Conservation (phyloP, 345 rosid species). For the Citrus reticulata region DNA sequence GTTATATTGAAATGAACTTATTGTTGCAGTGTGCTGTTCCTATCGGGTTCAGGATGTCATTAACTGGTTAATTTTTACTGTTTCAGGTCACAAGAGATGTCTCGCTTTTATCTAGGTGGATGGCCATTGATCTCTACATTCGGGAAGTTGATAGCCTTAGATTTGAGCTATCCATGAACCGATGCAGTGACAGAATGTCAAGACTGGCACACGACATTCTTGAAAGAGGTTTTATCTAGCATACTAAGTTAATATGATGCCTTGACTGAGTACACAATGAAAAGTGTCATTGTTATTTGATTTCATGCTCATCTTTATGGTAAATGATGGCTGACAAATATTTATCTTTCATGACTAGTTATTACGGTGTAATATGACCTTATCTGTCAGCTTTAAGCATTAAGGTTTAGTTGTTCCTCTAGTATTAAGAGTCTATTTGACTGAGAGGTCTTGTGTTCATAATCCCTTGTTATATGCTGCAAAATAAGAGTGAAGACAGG, state of each 20-base stretch:
- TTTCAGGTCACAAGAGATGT: slow-evolving; percentile 93
- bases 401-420: background rate
- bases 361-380: background rate
- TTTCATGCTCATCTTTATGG: background rate
- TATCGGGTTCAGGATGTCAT: background rate
- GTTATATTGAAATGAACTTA: background rate
- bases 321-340: background rate
- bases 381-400: background rate
- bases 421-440: background rate
- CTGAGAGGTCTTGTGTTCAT: background rate
- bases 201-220: slow-evolving; percentile 80
- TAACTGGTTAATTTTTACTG: slow-evolving; percentile 17
- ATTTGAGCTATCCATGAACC: slow-evolving; percentile 82
- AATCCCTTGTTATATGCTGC: background rate
- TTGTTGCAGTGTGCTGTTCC: background rate
- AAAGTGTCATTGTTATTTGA: slow-evolving; percentile 1
- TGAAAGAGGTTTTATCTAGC: slow-evolving; percentile 54
- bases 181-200: slow-evolving; percentile 62
- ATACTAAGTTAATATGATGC: slow-evolving; percentile 10
- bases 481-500: background rate
- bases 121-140: slow-evolving; percentile 89
- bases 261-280: background rate
- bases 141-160: slow-evolving; percentile 89
- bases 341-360: background rate
- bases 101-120: slow-evolving; percentile 94